A percentile compares a stretch with the other conserved stretches of the same genome.
phyloP scores from a whole-genome alignment of 169 alveolate species.

The Fabrea salina region DNA sequence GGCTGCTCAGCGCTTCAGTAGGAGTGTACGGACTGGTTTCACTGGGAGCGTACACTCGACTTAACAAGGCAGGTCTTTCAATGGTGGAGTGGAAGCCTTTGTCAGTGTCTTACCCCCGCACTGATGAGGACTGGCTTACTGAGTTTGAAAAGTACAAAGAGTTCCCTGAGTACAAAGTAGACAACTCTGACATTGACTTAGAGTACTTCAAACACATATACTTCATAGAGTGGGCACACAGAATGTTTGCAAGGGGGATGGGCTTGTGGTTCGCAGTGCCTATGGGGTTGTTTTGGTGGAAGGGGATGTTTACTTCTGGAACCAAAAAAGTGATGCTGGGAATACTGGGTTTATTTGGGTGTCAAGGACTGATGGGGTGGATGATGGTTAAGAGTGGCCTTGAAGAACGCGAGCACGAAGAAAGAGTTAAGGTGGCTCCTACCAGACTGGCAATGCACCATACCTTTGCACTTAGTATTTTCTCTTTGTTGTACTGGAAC shows the following conservation, averaged over 20 bases:
- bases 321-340: constrained; percentile 38
- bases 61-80: constrained; percentile 71
- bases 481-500: constrained; percentile 33
- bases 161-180: constrained; percentile 53
- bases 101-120: constrained; percentile 48
- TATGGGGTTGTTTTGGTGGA: constrained; percentile 49
- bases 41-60: constrained; percentile 77
- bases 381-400: constrained; percentile 58
- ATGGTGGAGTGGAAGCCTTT: constrained; percentile 78
- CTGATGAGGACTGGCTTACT: constrained; percentile 67
- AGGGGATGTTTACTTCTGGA: constrained; percentile 48
- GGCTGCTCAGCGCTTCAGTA: constrained; percentile 67
- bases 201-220: constrained; percentile 71
- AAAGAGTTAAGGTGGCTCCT: constrained; percentile 45
- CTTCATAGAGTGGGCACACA: constrained; percentile 69
- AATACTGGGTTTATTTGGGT: constrained; percentile 49
- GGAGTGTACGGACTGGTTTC: constrained; percentile 60
- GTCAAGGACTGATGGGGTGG: constrained; percentile 60
- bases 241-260: constrained; percentile 63
- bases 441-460: constrained; percentile 43
- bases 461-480: constrained; percentile 34
- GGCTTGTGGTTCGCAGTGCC: constrained; percentile 58
- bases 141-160: constrained; percentile 65
- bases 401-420: constrained; percentile 36
- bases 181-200: constrained; percentile 51